These are phyloP conservation scores for Anisodus tanguticus DNA, from an alignment of 257 asterid species.

Conservation along the genomic window DNA sequence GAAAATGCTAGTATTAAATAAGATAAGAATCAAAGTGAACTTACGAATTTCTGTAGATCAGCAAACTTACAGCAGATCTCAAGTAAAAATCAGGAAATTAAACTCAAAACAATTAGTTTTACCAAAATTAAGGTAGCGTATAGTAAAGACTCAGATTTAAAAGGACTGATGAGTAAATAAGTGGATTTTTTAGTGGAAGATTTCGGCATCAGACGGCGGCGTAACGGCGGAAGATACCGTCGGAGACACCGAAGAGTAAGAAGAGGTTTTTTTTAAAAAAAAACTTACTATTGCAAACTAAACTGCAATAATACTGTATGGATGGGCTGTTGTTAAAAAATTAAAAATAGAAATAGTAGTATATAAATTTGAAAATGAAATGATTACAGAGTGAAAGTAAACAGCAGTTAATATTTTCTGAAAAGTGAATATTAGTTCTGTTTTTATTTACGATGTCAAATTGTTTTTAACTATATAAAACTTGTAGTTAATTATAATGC, in stretches of 20 bases:
- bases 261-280: neutral
- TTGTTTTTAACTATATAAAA: neutral
- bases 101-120: neutral
- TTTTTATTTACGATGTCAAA: neutral
- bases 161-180: neutral
- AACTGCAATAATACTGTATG: slow-evolving; percentile 26
- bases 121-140: neutral
- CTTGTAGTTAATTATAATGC: neutral
- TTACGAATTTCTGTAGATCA: slow-evolving; percentile 43
- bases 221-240: slow-evolving; percentile 25
- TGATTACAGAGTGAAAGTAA: slow-evolving; percentile 16
- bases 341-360: slow-evolving; percentile 12
- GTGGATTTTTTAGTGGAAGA: neutral
- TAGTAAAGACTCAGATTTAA: neutral
- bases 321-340: neutral
- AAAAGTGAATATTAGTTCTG: neutral
- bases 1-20: neutral
- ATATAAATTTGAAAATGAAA: slow-evolving; percentile 10
- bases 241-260: slow-evolving; percentile 29
- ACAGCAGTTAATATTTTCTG: neutral
- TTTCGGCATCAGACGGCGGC: slow-evolving; percentile 32
- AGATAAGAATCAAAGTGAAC: slow-evolving; percentile 32
- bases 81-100: slow-evolving; percentile 25
- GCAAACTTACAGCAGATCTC: slow-evolving; percentile 45
- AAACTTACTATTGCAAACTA: slow-evolving; percentile 27